Evolutionary conservation across 1,284 basidiomycete species (phyloP).

Genomic region (Sanguinoderma infundibulare): DNA sequence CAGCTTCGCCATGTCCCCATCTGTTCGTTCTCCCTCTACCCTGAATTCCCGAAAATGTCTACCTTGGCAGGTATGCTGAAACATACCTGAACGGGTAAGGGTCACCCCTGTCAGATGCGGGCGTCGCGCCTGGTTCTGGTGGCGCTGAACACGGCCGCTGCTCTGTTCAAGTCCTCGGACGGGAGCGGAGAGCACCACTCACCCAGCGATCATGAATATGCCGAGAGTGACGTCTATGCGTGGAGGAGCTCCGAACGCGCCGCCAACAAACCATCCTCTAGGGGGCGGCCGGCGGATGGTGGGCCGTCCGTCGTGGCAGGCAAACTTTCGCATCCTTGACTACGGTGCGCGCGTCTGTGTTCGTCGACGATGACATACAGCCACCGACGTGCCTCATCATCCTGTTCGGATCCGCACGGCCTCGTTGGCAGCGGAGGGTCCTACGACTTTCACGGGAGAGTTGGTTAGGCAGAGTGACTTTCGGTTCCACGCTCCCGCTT

Average conservation of each 20-base stretch:
- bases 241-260: not conserved
- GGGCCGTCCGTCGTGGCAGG: not conserved
- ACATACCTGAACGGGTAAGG: constrained; percentile 3
- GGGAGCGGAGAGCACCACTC: not conserved
- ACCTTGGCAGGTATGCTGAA: constrained; percentile 10
- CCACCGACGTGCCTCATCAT: not conserved
- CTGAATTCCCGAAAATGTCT: not conserved
- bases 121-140: constrained; percentile 4
- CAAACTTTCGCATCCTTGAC: not conserved
- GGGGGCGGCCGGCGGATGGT: not conserved
- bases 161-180: not conserved
- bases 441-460: not conserved
- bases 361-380: not conserved
- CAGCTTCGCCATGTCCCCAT: not conserved
- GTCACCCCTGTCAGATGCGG: constrained; percentile 4
- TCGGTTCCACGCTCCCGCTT: not conserved
- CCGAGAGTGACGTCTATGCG: not conserved
- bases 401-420: not conserved
- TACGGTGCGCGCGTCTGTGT: not conserved
- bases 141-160: not conserved
- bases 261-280: not conserved
- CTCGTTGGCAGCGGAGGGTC: not conserved
- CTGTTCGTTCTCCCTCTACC: not conserved
- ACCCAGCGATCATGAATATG: not conserved
- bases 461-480: not conserved